A percentile compares a stretch with the other conserved stretches of the same genome.
phyloP scores from a whole-genome alignment of 768 basidiomycete species.

The Sistotremastrum niveocremeum region DNA sequence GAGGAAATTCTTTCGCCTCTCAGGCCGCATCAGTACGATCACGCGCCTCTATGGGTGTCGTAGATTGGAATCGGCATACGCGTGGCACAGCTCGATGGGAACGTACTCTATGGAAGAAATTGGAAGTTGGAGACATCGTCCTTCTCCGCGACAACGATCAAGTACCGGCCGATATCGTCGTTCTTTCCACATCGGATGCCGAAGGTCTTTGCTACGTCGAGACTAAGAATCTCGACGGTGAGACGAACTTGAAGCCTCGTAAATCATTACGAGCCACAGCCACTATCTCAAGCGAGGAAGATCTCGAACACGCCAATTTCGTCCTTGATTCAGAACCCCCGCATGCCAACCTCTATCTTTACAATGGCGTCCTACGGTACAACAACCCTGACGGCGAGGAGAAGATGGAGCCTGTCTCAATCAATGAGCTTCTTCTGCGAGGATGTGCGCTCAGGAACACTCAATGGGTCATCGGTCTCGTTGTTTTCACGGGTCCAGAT shows the following conservation, averaged over 20 bases:
- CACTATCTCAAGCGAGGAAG: slow-evolving; percentile 70
- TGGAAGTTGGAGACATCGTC: slow-evolving; percentile 94
- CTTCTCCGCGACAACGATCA: slow-evolving; percentile 88
- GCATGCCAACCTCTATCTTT: slow-evolving; percentile 84
- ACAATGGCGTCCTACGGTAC: slow-evolving; percentile 76
- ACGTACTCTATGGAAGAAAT: slow-evolving; percentile 95
- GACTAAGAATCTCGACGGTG: slow-evolving; percentile 96
- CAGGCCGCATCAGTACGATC: slow-evolving; percentile 19
- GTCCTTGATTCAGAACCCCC: slow-evolving; percentile 87
- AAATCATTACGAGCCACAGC: slow-evolving; percentile 65
- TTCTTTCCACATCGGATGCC: slow-evolving; percentile 81
- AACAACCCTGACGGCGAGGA: slow-evolving; percentile 39
- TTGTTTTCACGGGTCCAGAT: slow-evolving; percentile 86
- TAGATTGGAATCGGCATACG: slow-evolving; percentile 64
- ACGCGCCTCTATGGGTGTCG: slow-evolving; percentile 49
- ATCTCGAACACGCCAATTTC: slow-evolving; percentile 78
- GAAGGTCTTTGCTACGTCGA: slow-evolving; percentile 92
- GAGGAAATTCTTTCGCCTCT: slow-evolving; percentile 3
- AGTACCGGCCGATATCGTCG: slow-evolving; percentile 90
- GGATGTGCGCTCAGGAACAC: slow-evolving; percentile 88
- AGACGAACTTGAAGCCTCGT: slow-evolving; percentile 90
- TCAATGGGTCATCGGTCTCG: slow-evolving; percentile 85
- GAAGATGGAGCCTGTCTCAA: slow-evolving; percentile 61
- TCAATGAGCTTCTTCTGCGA: slow-evolving; percentile 87
- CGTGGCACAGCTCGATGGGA: slow-evolving; percentile 80